Base-by-base conservation (phyloP, 306 rosid genomes). In the Cucumis cinereus region DNA sequence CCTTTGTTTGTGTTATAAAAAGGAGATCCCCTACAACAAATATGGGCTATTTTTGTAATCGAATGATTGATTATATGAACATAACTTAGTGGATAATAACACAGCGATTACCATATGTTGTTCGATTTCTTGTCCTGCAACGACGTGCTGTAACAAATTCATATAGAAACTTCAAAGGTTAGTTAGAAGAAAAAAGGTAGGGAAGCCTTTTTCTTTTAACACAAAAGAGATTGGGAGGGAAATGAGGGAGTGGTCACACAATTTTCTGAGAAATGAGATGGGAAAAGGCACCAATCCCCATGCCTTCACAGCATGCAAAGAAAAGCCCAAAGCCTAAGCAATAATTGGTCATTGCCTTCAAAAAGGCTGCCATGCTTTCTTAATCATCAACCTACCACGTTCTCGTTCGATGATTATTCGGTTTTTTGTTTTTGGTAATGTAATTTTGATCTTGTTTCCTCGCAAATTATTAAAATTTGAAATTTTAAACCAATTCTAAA, bases 201-300 rank as follows among this genome's bases (percentile, higher is more conserved):
- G n/a, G n/a, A n/a, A n/a, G n/a, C 62, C 62, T 57, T 16, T 16
- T 62, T 62, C 3, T 23, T 61, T 64, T n/a, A 63, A 64, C 68
- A 30, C 2, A 10, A 10, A 24, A 64, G 17, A 43, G 74, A 13
- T 4, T 4, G 73, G 28, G 59, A 54, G 5, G 24, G 26, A 26
- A 35, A 50, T 8, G 41, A 60, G 67, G 3, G n/a, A 28, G 20
- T 60, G 41, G 41, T 28, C 41, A 60, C 70, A 62, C 70, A 33
- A 68, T 41, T 12, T 4, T 6, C 35, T 22, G 74, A 68, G 13
- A 10, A n/a, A 40, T 67, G 53, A 40, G 30, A 43, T 41, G 33
- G 36, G 74, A 20, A 45, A 68, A 68, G 74, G 38, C 74, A 69
- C 23, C 57, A 69, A 45, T 69, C 74, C 56, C 55, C 56, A 68